Conservation (phyloP, 306 rosid species). For the Aeschynomene evenia region DNA sequence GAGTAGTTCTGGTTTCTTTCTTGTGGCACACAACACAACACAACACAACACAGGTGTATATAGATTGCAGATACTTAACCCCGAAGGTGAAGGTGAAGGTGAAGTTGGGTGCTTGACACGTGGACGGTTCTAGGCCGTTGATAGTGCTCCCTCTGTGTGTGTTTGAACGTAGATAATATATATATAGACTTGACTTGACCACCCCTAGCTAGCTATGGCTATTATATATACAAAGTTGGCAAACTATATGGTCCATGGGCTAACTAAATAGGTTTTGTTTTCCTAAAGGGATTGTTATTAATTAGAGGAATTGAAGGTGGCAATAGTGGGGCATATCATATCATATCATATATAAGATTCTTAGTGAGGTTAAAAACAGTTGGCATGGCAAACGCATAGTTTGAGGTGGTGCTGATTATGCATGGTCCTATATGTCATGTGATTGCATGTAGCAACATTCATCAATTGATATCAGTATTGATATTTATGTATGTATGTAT, state of each 20-base stretch:
- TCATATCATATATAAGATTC: no score
- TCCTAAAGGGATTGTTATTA: conserved; percentile 17
- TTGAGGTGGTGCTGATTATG: conserved; percentile 37
- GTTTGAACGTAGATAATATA: conserved; percentile 47
- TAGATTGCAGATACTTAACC: conserved; percentile 72
- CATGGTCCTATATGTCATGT: conserved; percentile 54
- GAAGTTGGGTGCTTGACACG: conserved; percentile 63
- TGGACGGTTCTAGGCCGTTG: conserved; percentile 48
- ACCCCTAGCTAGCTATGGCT: no score
- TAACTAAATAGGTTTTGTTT: conserved; percentile 29
- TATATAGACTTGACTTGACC: conserved; percentile 33
- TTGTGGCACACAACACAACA: conserved; percentile 33
- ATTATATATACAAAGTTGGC: conserved; percentile 34
- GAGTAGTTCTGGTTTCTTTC: conserved; percentile 24
- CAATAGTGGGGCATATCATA: conserved; percentile 38
- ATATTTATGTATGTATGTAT: no score
- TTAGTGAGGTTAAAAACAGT: conserved; percentile 42
- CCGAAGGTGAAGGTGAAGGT: conserved; percentile 65
- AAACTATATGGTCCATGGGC: conserved; percentile 48
- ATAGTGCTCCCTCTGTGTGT: conserved; percentile 47
- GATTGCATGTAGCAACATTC: conserved; percentile 49
- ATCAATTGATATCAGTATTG: no score
- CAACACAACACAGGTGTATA: no score
- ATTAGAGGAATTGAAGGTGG: conserved; percentile 7
- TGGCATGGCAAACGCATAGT: conserved; percentile 29